These are phyloP conservation scores for Chondrostereum purpureum DNA, from an alignment of 1,284 basidiomycete species.

Conservation along the genomic window DNA sequence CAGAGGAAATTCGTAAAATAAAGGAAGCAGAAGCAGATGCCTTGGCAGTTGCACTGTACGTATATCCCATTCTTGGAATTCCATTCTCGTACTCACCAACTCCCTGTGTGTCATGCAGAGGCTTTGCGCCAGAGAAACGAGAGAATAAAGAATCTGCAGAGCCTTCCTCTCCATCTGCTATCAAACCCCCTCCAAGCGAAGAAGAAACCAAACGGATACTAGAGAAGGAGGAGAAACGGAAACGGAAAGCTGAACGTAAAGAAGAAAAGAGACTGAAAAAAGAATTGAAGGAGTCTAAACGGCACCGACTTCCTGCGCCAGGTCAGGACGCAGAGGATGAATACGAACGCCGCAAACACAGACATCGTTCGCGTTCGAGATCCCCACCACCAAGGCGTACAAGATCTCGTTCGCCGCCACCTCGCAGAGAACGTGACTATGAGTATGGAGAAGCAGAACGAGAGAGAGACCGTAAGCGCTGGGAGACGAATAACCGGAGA, in stretches of 20 bases:
- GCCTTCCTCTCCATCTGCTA: constrained; percentile 7
- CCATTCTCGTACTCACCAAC: constrained; percentile 1
- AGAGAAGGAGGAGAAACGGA: constrained; percentile 52
- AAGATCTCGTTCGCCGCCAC: constrained; percentile 36
- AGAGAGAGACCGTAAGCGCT: constrained; percentile 77
- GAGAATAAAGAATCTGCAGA: constrained; percentile 4
- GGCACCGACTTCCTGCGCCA: constrained; percentile 21
- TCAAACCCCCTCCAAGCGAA: constrained; percentile 19
- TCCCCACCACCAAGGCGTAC: constrained; percentile 27
- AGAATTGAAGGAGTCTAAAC: constrained; percentile 41
- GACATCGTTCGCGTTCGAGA: constrained; percentile 34
- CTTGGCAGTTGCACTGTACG: constrained; percentile 71
- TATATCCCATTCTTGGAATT: constrained; percentile 10
- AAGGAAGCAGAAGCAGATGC: constrained; percentile 88
- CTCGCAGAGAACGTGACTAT: constrained; percentile 12
- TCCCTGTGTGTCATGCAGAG: no score
- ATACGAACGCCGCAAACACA: constrained; percentile 18
- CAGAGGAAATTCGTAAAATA: constrained; percentile 70
- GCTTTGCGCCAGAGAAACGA: constrained; percentile 49
- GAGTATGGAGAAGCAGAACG: constrained; percentile 43
- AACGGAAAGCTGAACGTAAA: constrained; percentile 51
- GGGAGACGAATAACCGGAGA: constrained; percentile 45
- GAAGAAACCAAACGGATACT: constrained; percentile 25
- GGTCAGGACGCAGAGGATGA: constrained; percentile 20
- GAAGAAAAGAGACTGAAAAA: constrained; percentile 61